Base-by-base conservation (phyloP, 129 eudicot genomes). In the Dittrichia graveolens region DNA sequence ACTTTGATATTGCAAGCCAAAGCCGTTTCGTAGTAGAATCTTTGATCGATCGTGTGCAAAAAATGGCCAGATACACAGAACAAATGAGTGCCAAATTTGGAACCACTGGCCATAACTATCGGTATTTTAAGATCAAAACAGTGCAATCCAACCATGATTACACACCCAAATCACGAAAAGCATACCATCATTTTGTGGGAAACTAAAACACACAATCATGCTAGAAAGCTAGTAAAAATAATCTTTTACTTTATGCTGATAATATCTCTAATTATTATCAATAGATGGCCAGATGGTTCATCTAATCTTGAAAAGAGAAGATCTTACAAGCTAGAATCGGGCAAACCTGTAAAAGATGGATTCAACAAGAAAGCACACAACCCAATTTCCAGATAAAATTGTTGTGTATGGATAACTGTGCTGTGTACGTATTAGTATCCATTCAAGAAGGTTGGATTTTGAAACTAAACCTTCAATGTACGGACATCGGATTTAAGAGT, bases 391-490 rank as follows among this genome's bases (percentile, higher is more conserved):
- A 0, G 31, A 2, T 24, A 2, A 24, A 24, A 2, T 24, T 24
- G 2, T 24, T 24, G 31, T 24, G 31, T 24, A 24, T 24, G 31
- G 31, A 24, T 24, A 24, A 24, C 31, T 24, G 0, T 24, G 31
- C 2, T 24, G 31, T 24, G 31, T 24, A 24, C 31, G 31, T 24
- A 24, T 24, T 2, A 24, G 31, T 24, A 2, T 24, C 2, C 31
- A 67, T 61, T 82, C 41, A 86, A 84, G 79, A 86, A 86, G 81
- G 87, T 86, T 8, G 67, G 82, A 24, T 86, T 86, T 71, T 82
- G 88, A 42, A 89, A 43, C 84, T 82, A 86, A 77, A 67, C 67
- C 64, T 83, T 80, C 75, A 57, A 74, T 72, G 80, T 71, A 43
- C 73, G 60, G 4, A 57, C 52, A 8, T 78, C 82, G 2, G 77